Conservation (phyloP, 2,329 filamentous ascomycete species). For the Colletotrichum karsti region DNA sequence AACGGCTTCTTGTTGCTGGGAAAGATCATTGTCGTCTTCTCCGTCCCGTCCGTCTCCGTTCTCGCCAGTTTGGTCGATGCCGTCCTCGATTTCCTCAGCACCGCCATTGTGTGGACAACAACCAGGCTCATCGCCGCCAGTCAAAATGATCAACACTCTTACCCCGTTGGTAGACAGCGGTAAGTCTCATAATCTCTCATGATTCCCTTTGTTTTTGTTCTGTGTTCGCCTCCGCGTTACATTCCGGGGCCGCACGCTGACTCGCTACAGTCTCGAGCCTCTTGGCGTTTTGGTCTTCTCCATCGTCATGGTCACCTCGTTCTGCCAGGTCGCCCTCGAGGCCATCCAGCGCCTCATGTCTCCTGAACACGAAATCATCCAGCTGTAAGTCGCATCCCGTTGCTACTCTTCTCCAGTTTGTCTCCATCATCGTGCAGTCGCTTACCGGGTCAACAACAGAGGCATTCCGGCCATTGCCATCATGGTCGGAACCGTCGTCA, state of each 20-base stretch:
- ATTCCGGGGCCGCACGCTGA: slow-evolving; percentile 12
- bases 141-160: slow-evolving; percentile 76
- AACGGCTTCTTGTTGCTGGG: slow-evolving; percentile 79
- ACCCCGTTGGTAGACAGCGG: slow-evolving; percentile 78
- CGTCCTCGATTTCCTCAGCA: slow-evolving; percentile 81
- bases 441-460: slow-evolving; percentile 36
- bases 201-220: neutral
- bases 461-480: slow-evolving; percentile 77
- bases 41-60: slow-evolving; percentile 84
- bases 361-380: slow-evolving; percentile 72
- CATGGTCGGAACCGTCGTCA: slow-evolving; percentile 82
- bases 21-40: slow-evolving; percentile 79
- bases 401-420: neutral
- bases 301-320: slow-evolving; percentile 87
- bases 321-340: slow-evolving; percentile 79
- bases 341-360: slow-evolving; percentile 71
- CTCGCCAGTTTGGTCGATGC: slow-evolving; percentile 83
- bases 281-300: slow-evolving; percentile 84
- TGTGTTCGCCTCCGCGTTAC: neutral
- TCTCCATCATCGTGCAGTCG: slow-evolving; percentile 8
- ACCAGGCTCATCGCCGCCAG: slow-evolving; percentile 73
- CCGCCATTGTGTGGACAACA: slow-evolving; percentile 82
- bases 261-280: slow-evolving; percentile 70
- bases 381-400: slow-evolving; percentile 56
- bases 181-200: slow-evolving; percentile 34